Evolutionary conservation across 805 yeast species (phyloP).

Genomic region (Cyberlindnera xishuangbannaensis): DNA sequence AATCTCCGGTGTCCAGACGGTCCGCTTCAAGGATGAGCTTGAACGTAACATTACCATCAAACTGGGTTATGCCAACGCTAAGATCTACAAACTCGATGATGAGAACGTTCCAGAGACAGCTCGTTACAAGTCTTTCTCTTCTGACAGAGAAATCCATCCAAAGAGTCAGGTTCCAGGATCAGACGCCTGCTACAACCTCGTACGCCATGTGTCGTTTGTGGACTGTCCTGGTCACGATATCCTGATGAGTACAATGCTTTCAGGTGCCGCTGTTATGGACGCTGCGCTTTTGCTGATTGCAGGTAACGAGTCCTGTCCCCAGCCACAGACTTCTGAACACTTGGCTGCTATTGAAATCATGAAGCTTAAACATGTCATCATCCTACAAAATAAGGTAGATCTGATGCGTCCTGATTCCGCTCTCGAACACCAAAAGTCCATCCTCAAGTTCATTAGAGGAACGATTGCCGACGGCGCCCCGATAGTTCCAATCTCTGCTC

Average conservation of each 20-base stretch:
- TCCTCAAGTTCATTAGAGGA: slow-evolving; percentile 89
- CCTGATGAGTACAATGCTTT: slow-evolving; percentile 99
- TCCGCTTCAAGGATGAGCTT: slow-evolving; percentile 96
- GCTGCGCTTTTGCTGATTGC: slow-evolving; percentile 95
- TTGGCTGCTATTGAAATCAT: slow-evolving; percentile 98
- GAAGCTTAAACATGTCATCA: slow-evolving; percentile 95
- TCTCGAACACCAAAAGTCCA: slow-evolving; percentile 89
- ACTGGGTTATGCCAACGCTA: slow-evolving; percentile 98
- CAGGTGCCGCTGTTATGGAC: slow-evolving; percentile 99
- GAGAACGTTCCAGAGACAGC: slow-evolving; percentile 88
- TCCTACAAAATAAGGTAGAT: slow-evolving; percentile 96
- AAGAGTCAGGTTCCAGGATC: slow-evolving; percentile 86
- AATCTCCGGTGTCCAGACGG: slow-evolving; percentile 98
- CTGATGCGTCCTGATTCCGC: slow-evolving; percentile 97
- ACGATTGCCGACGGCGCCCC: slow-evolving; percentile 99
- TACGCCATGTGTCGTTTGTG: slow-evolving; percentile 96
- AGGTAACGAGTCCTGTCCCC: slow-evolving; percentile 99
- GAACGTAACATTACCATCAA: slow-evolving; percentile 99
- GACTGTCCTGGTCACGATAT: slow-evolving; percentile 99
- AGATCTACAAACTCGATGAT: slow-evolving; percentile 89
- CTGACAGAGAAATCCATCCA: slow-evolving; percentile 93
- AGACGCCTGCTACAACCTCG: slow-evolving; percentile 79
- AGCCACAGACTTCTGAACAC: slow-evolving; percentile 99
- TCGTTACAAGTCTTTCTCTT: slow-evolving; percentile 89
- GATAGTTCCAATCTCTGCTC: slow-evolving; percentile 97